A percentile compares a stretch with the other conserved stretches of the same genome.
Conservation (phyloP, 306 rosid genomes). For the Trifolium subterraneum region DNA sequence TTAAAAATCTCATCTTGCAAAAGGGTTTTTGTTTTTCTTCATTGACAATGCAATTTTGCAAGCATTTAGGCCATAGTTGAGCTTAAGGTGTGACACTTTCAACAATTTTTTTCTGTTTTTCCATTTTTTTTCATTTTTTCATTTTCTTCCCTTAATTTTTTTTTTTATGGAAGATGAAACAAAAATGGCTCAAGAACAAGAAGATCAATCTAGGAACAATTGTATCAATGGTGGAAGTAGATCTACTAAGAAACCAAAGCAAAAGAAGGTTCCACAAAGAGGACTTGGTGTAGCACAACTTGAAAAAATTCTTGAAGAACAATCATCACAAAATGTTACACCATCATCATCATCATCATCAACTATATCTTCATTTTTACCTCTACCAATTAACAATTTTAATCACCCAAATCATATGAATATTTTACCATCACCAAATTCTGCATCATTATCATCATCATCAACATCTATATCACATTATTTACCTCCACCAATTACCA, state of each 20-base stretch:
- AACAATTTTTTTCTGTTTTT: too few species aligned
- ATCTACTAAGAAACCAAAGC: constrained; percentile 62
- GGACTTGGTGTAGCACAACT: constrained; percentile 95
- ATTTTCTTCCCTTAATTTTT: too few species aligned
- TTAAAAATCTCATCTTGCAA: constrained; percentile 37
- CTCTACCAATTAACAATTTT: constrained; percentile 46
- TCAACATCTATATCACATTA: constrained; percentile 44
- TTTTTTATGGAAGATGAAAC: constrained; percentile 42
- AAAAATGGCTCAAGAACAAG: constrained; percentile 63
- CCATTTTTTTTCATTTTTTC: neutral
- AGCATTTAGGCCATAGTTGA: constrained; percentile 9
- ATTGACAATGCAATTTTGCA: neutral
- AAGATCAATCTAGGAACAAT: constrained; percentile 52
- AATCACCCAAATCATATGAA: constrained; percentile 46
- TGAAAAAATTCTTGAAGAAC: constrained; percentile 81
- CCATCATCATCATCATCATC: constrained; percentile 35
- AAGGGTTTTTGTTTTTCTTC: neutral
- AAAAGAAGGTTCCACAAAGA: constrained; percentile 82
- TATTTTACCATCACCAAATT: constrained; percentile 42
- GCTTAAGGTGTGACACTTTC: too few species aligned
- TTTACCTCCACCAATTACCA: constrained; percentile 46
- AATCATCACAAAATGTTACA: constrained; percentile 41
- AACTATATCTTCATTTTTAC: constrained; percentile 50
- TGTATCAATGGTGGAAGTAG: constrained; percentile 39
- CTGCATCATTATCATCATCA: constrained; percentile 13